Evolutionary conservation across 2,329 filamentous ascomycete species (phyloP).

Genomic region (Penicillium sp.): DNA sequence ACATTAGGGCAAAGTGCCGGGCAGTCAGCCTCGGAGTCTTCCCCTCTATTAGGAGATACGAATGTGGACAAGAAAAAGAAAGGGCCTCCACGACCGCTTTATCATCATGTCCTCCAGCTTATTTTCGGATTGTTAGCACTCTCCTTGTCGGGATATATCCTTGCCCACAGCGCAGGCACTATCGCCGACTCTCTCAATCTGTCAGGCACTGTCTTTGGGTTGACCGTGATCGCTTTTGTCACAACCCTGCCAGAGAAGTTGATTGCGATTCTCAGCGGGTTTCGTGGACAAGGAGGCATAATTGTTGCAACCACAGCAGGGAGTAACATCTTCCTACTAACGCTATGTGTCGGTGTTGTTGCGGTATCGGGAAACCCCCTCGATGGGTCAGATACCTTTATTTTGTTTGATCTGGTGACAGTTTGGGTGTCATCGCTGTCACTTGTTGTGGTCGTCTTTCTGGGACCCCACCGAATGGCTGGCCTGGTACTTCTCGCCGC

Average conservation of each 20-base stretch:
- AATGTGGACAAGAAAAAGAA: not conserved
- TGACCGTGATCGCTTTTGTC: conserved; percentile 52
- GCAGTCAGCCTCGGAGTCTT: conserved; percentile 15
- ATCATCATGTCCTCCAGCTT: conserved; percentile 46
- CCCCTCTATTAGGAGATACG: conserved; percentile 19
- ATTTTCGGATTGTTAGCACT: conserved; percentile 47
- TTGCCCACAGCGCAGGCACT: conserved; percentile 47
- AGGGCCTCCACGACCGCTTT: conserved; percentile 23
- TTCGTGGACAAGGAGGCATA: conserved; percentile 50
- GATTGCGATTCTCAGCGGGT: conserved; percentile 51
- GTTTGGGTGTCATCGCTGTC: conserved; percentile 24
- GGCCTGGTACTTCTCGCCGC: conserved; percentile 32
- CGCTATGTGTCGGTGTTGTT: conserved; percentile 48
- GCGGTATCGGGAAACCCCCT: conserved; percentile 13
- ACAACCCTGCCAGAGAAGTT: conserved; percentile 58
- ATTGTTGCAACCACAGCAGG: conserved; percentile 55
- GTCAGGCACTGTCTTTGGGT: conserved; percentile 50
- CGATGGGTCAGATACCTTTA: conserved; percentile 16
- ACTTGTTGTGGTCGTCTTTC: conserved; percentile 17
- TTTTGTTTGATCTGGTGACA: conserved; percentile 26
- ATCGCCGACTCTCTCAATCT: conserved; percentile 45
- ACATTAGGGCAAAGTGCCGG: not conserved
- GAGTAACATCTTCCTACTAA: conserved; percentile 57
- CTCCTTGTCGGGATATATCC: conserved; percentile 50
- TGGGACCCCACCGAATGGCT: conserved; percentile 12